Evolutionary conservation across 192 early-diverging fungal genomes (phyloP).

Genomic region (Funneliformis mosseae): DNA sequence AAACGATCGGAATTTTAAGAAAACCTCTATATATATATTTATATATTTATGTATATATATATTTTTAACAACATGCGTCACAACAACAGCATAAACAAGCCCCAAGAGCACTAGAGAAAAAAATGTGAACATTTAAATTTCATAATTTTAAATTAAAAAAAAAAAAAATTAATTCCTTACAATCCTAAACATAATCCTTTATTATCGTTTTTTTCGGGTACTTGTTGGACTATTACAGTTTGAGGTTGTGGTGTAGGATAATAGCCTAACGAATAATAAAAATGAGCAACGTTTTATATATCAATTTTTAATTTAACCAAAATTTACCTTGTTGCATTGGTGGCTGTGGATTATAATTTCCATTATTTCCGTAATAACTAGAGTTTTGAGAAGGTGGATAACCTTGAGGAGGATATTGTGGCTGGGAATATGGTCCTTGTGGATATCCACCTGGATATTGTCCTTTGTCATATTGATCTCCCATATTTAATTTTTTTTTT

Average conservation of each 20-base stretch:
- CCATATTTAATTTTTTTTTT: neutral
- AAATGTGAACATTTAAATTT: neutral
- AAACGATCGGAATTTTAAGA: neutral
- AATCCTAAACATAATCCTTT: conserved; percentile 7
- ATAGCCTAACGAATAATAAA: neutral
- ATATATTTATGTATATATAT: neutral
- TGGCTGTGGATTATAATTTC: neutral
- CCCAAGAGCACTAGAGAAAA: conserved; percentile 10
- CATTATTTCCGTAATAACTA: neutral
- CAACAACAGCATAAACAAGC: conserved; percentile 20
- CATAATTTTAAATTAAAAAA: neutral
- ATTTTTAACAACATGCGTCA: conserved; percentile 3
- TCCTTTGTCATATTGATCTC: neutral
- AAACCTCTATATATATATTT: no score
- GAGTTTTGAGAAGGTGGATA: neutral
- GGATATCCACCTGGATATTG: neutral
- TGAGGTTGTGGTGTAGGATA: conserved; percentile 9
- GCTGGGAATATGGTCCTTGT: neutral
- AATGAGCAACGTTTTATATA: neutral
- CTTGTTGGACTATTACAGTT: conserved; percentile 24
- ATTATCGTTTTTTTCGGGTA: neutral
- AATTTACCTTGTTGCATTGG: neutral
- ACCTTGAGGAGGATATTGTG: neutral
- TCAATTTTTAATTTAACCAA: neutral
- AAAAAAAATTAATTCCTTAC: neutral